Percentiles rank a stretch among this genome's conserved stretches.
Evolutionary conservation across 768 basidiomycete genomes (phyloP).

Genomic region (Tubosaeta brunneosetosa): DNA sequence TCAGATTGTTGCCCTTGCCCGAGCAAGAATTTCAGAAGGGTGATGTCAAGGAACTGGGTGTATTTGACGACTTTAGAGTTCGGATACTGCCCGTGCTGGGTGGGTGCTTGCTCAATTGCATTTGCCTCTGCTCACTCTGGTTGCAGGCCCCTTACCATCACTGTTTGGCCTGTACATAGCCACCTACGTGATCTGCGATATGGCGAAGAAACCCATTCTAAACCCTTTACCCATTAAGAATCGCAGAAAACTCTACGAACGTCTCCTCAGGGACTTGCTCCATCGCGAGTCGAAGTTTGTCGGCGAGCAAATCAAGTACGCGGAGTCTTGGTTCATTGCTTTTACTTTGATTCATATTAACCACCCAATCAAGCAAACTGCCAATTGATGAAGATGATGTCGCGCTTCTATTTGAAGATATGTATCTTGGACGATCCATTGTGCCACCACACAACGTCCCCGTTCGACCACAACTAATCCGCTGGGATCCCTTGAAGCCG

Average conservation of each 20-base stretch:
- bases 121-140: not conserved
- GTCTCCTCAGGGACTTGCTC: constrained; percentile 71
- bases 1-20: constrained; percentile 83
- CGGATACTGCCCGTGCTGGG: constrained; percentile 91
- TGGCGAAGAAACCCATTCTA: constrained; percentile 77
- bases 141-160: constrained; percentile 61
- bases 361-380: constrained; percentile 49
- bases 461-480: constrained; percentile 63
- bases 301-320: constrained; percentile 56
- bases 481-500: constrained; percentile 71
- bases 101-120: constrained; percentile 27
- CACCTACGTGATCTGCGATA: constrained; percentile 80
- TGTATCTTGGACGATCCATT: constrained; percentile 72
- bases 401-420: constrained; percentile 80
- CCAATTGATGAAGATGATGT: constrained; percentile 83
- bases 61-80: constrained; percentile 90
- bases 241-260: constrained; percentile 77
- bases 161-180: constrained; percentile 90
- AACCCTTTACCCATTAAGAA: constrained; percentile 86
- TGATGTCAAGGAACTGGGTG: constrained; percentile 79
- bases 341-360: not conserved
- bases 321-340: constrained; percentile 7
- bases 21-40: constrained; percentile 93
- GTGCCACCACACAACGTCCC: constrained; percentile 77
- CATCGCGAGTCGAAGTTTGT: constrained; percentile 68